Evolutionary conservation across 345 rosid genomes (phyloP), one percentile per base, ranked within the genome.

Genomic region (Camelina hispida): DNA sequence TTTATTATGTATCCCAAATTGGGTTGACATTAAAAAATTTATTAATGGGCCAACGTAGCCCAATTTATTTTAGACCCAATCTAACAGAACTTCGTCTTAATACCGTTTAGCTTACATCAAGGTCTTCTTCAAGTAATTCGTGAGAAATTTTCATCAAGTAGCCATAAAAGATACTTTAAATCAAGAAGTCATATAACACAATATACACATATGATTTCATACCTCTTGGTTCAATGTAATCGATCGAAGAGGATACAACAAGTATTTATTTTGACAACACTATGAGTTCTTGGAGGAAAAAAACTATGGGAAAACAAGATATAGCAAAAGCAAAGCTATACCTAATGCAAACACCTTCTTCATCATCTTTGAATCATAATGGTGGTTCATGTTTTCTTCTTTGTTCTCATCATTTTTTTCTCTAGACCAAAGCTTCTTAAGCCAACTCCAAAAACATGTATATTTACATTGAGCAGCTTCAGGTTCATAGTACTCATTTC

Each of bases 331-430:
- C 34, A 35, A 59, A 59, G 5, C 17, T 12, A 59, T 9, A 35
- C 28, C 4, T 37, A 60, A 59, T 3, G 2, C 48, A 60, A 60
- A 37, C 16, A 60, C 28, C 14, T 28, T 28, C 65, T 9, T 59
- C 46, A 59, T 59, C 48, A 22, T 61, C 66, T 61, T 61, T 2
- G 17, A 18, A 60, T 17, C 46, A 59, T 17, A 35, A 59, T 5
- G 8, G 7, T 9, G 22, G 46, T n/a, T 40, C 65, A 2, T 60
- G 25, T 61, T 13, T 22, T 18, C 64, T 60, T 37, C 46, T 9
- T 35, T 7, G 4, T 15, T 7, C 0, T 60, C 28, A 17, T 59
- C 64, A 10, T 60, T 9, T 20, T 35, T 32, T 61, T 61, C 48
- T 61, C 50, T 1, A 20, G 1, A 20, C 66, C 48, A 61, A 61